Conservation (phyloP, 1,139 yeast genomes). For the Meyerozyma carpophila region DNA sequence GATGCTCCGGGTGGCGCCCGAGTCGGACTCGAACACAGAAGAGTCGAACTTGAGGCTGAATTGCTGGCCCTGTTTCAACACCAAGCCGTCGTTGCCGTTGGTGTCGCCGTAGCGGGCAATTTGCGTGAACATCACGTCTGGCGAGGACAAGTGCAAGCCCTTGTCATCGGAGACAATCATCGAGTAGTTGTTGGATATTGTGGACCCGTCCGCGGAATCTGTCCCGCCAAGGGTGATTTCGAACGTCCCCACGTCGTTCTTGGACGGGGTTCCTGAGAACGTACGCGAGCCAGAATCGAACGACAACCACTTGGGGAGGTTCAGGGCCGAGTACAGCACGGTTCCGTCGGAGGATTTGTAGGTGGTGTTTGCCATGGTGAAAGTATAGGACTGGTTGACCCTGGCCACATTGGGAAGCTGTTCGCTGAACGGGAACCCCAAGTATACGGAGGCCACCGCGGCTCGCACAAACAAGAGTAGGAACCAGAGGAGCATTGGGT, state of each 20-base stretch:
- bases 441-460: conserved; percentile 29
- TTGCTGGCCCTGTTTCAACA: conserved; percentile 61
- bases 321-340: conserved; percentile 50
- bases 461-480: conserved; percentile 7
- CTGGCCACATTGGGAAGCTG: conserved; percentile 90
- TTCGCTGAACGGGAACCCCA: conserved; percentile 74
- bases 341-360: conserved; percentile 44
- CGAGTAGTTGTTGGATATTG: conserved; percentile 42
- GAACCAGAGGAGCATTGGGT: conserved; percentile 1
- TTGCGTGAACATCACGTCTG: conserved; percentile 40
- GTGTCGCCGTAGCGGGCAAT: conserved; percentile 57
- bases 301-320: conserved; percentile 71
- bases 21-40: conserved; percentile 46
- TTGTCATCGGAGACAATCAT: conserved; percentile 55
- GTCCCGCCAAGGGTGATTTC: conserved; percentile 55
- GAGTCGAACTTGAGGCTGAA: conserved; percentile 61
- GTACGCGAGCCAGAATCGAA: conserved; percentile 61
- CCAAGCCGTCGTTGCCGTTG: conserved; percentile 70
- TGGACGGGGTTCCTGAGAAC: conserved; percentile 65
- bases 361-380: conserved; percentile 68
- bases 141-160: conserved; percentile 41
- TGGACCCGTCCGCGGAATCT: conserved; percentile 48
- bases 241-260: conserved; percentile 37
- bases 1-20: conserved; percentile 41
- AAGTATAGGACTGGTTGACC: conserved; percentile 55